phyloP scores from a whole-genome alignment of 2,329 filamentous ascomycete species.

The Paecilomyces formosus region DNA sequence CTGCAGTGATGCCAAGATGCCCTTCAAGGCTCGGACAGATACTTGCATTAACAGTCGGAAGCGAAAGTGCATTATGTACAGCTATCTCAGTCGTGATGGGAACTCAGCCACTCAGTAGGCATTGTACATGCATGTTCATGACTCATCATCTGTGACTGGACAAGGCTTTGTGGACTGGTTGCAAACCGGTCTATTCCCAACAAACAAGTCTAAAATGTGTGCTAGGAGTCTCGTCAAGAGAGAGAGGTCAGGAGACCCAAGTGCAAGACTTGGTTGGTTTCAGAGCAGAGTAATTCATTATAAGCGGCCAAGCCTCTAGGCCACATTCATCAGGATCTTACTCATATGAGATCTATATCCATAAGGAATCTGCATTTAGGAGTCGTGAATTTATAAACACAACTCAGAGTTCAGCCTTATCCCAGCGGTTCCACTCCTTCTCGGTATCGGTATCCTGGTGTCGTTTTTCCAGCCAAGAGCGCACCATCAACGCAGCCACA shows the following conservation, averaged over 20 bases:
- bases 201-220: background rate
- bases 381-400: background rate
- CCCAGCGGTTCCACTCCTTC: background rate
- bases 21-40: background rate
- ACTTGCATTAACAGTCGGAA: background rate
- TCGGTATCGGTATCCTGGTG: background rate
- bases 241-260: background rate
- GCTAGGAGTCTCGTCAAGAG: background rate
- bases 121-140: background rate
- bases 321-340: background rate
- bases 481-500: slow-evolving; percentile 48
- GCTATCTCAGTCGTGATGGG: background rate
- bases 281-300: background rate
- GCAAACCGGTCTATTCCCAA: background rate
- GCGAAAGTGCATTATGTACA: background rate
- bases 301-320: background rate
- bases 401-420: background rate
- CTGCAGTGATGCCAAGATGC: background rate
- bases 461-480: slow-evolving; percentile 42
- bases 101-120: background rate
- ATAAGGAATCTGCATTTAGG: background rate
- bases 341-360: background rate
- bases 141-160: background rate
- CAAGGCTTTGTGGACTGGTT: background rate
- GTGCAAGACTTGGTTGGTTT: background rate